Conservation (phyloP, 306 rosid genomes). For the Rosa multiflora region DNA sequence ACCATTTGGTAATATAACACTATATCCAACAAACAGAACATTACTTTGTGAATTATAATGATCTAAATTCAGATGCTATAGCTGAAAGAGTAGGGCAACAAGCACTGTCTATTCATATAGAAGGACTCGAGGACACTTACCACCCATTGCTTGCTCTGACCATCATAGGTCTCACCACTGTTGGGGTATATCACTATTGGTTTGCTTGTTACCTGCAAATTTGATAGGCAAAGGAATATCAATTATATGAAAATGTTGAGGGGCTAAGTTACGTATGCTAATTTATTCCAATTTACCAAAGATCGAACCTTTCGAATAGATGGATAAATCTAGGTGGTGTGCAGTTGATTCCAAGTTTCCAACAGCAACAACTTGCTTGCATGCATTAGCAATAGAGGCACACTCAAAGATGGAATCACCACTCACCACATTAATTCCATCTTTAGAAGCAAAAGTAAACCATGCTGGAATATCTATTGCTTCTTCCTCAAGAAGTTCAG, state of each 20-base stretch:
- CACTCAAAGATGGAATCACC: conserved; percentile 79
- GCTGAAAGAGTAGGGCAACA: too few relatives aligned
- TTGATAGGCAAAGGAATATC: too few relatives aligned
- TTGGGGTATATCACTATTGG: too few relatives aligned
- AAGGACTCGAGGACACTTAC: too few relatives aligned
- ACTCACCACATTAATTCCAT: conserved; percentile 60
- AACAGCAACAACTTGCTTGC: conserved; percentile 62
- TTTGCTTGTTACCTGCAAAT: too few relatives aligned
- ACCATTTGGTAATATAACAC: too few relatives aligned
- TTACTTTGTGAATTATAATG: too few relatives aligned
- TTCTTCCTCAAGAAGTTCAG: conserved; percentile 73
- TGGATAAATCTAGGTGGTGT: conserved; percentile 84
- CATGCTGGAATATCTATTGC: conserved; percentile 76
- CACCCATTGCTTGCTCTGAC: too few relatives aligned
- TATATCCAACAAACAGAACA: too few relatives aligned
- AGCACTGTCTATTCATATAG: too few relatives aligned
- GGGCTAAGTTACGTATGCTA: not conserved
- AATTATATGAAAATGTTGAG: not conserved
- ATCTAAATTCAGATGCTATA: too few relatives aligned
- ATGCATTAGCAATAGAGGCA: conserved; percentile 69
- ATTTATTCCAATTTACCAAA: not conserved
- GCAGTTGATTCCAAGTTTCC: conserved; percentile 88
- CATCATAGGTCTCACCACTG: too few relatives aligned
- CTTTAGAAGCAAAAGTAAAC: conserved; percentile 80
- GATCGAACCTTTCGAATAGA: conserved; percentile 49